These are phyloP conservation scores for Hemileia vastatrix DNA, from an alignment of 1,284 basidiomycete species.

Conservation along the genomic window DNA sequence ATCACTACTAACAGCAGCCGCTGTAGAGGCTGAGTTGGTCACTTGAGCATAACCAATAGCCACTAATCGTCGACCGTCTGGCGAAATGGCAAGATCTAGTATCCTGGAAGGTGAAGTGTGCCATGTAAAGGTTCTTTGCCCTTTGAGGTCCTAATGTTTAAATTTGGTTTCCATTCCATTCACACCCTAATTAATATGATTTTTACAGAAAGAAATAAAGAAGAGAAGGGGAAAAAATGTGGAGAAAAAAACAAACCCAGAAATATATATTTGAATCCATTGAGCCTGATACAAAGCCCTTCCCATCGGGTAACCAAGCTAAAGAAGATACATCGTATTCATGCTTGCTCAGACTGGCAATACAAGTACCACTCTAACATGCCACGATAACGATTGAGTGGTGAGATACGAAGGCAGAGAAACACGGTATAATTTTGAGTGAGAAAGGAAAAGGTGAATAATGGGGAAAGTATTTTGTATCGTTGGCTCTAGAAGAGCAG, in stretches of 20 bases:
- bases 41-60: slow-evolving; percentile 56
- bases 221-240: neutral
- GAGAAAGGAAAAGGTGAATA: slow-evolving; percentile 10
- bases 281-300: slow-evolving; percentile 79
- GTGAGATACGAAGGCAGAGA: slow-evolving; percentile 16
- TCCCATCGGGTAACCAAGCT: slow-evolving; percentile 76
- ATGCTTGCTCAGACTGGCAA: slow-evolving; percentile 61
- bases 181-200: neutral
- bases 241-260: slow-evolving; percentile 57
- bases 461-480: neutral
- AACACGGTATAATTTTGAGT: slow-evolving; percentile 25
- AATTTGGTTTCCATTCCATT: neutral
- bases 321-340: slow-evolving; percentile 74
- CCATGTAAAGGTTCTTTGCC: slow-evolving; percentile 62
- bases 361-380: slow-evolving; percentile 58
- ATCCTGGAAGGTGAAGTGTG: slow-evolving; percentile 68
- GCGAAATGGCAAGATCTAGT: slow-evolving; percentile 74
- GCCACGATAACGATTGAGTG: slow-evolving; percentile 14
- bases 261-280: slow-evolving; percentile 77
- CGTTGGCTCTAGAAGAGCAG: slow-evolving; percentile 18
- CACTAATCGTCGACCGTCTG: slow-evolving; percentile 71
- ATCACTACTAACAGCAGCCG: neutral
- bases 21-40: slow-evolving; percentile 1
- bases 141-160: slow-evolving; percentile 58
- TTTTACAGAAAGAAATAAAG: neutral